phyloP scores from a whole-genome alignment of 768 basidiomycete species.

The Tubosaeta sp. region DNA sequence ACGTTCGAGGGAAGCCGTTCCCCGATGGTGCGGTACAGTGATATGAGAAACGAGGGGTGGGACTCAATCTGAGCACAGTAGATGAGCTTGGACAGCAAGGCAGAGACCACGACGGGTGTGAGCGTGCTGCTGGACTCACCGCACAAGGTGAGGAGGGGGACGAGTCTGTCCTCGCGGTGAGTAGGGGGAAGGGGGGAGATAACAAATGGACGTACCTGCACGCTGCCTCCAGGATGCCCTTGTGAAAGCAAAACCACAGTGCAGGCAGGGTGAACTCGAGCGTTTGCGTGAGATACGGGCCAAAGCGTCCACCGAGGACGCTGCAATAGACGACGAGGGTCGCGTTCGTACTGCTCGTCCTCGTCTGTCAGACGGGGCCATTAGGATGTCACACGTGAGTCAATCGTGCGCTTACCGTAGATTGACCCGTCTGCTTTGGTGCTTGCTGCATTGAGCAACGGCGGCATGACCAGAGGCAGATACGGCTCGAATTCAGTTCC shows the following conservation, averaged over 20 bases:
- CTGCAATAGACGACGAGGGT: slow-evolving; percentile 80
- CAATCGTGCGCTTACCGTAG: slow-evolving; percentile 43
- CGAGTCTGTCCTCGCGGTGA: slow-evolving; percentile 41
- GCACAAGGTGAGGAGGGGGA: slow-evolving; percentile 66
- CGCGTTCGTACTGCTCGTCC: slow-evolving; percentile 53
- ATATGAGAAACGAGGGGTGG: slow-evolving; percentile 73
- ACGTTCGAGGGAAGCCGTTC: slow-evolving; percentile 42
- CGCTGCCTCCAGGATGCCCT: slow-evolving; percentile 76
- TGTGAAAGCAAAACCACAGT: slow-evolving; percentile 75
- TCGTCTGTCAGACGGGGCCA: slow-evolving; percentile 41
- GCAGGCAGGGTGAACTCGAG: slow-evolving; percentile 71
- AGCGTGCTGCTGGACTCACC: slow-evolving; percentile 64
- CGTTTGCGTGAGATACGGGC: slow-evolving; percentile 66
- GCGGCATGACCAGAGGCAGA: slow-evolving; percentile 80
- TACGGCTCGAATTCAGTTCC: slow-evolving; percentile 85
- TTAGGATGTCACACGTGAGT: not conserved
- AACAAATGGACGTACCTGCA: slow-evolving; percentile 48
- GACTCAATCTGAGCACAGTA: slow-evolving; percentile 59
- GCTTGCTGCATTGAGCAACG: slow-evolving; percentile 66
- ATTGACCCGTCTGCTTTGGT: slow-evolving; percentile 78
- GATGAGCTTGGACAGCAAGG: slow-evolving; percentile 63
- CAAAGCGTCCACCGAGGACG: slow-evolving; percentile 60
- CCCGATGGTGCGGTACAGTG: slow-evolving; percentile 66
- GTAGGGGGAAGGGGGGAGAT: not conserved
- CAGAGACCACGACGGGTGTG: slow-evolving; percentile 63